Evolutionary conservation across 2,329 filamentous ascomycete genomes (phyloP).

Genomic region (Neofusicoccum laricinum): DNA sequence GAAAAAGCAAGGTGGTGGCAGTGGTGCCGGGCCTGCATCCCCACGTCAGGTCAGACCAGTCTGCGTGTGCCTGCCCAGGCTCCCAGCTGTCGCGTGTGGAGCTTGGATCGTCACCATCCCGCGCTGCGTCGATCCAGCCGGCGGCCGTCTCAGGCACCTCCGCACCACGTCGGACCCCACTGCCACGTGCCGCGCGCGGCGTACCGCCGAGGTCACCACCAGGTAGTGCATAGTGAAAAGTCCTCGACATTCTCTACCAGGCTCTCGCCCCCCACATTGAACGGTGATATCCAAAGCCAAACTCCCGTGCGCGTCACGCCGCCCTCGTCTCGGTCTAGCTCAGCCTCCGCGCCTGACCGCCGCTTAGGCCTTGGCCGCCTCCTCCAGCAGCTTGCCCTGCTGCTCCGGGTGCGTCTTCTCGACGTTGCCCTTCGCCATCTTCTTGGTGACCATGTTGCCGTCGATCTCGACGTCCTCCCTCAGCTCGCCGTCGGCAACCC

Average conservation of each 20-base stretch:
- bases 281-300: background rate
- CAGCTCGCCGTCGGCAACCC: constrained; percentile 30
- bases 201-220: background rate
- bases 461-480: constrained; percentile 41
- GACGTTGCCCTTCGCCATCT: constrained; percentile 40
- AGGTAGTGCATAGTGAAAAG: background rate
- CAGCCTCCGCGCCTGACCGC: background rate
- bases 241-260: background rate
- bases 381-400: constrained; percentile 33
- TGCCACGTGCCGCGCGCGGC: too few relatives aligned
- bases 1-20: background rate
- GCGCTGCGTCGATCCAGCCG: background rate
- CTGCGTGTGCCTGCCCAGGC: background rate
- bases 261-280: too few relatives aligned
- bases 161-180: background rate
- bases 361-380: constrained; percentile 22
- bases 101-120: background rate
- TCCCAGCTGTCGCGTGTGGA: background rate
- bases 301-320: background rate
- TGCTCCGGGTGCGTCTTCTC: constrained; percentile 41
- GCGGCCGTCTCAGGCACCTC: background rate
- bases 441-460: constrained; percentile 42
- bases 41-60: background rate
- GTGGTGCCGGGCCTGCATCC: background rate
- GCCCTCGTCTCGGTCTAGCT: background rate